These are phyloP conservation scores for Reutealis trisperma DNA, from an alignment of 345 rosid species.

Conservation along the genomic window DNA sequence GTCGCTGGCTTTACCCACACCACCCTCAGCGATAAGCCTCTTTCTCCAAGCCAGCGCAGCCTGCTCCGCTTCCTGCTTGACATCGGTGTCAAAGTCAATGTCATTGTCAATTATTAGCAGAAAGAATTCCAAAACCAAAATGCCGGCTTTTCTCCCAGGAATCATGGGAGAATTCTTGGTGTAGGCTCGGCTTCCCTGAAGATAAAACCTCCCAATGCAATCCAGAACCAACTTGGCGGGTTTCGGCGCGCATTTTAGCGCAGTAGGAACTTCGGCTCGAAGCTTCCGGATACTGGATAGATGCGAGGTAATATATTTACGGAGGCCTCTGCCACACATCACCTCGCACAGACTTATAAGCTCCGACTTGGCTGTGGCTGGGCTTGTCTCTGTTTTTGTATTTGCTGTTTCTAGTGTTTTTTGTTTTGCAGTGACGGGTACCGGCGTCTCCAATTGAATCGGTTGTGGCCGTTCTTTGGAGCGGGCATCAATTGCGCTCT, in stretches of 20 bases:
- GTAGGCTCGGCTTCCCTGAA: conserved; percentile 61
- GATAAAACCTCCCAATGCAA: conserved; percentile 62
- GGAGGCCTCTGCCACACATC: conserved; percentile 57
- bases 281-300: conserved; percentile 42
- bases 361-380: conserved; percentile 23
- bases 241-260: conserved; percentile 51
- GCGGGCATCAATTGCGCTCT: conserved; percentile 41
- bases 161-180: conserved; percentile 46
- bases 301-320: conserved; percentile 45
- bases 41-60: conserved; percentile 68
- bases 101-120: conserved; percentile 31
- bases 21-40: conserved; percentile 67
- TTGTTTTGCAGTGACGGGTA: background rate
- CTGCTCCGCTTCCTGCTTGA: conserved; percentile 43
- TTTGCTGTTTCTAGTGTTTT: conserved; percentile 3
- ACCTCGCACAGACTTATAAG: conserved; percentile 39
- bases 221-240: conserved; percentile 73
- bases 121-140: conserved; percentile 57
- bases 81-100: conserved; percentile 14
- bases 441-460: background rate
- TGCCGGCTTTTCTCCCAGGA: conserved; percentile 52
- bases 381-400: too few relatives aligned
- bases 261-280: conserved; percentile 52
- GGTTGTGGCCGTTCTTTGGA: conserved; percentile 18
- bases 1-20: conserved; percentile 43